Percentiles rank a stretch among this genome's conserved stretches.
These are phyloP conservation scores for Ballota nigra DNA, from an alignment of 257 asterid genomes.

Conservation along the genomic window DNA sequence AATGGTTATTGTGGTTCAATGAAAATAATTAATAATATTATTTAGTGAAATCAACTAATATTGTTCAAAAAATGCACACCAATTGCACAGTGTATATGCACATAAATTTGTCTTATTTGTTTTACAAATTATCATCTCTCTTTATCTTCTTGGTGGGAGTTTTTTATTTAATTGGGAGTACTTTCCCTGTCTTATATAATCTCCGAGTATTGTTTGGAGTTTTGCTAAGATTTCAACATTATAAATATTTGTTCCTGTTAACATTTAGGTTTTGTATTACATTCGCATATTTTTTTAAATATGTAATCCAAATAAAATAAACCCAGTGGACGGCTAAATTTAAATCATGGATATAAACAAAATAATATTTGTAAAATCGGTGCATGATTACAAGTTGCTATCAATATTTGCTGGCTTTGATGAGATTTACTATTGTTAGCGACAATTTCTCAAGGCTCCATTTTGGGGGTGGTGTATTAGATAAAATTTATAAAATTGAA, in stretches of 20 bases:
- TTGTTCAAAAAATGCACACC: too few species aligned
- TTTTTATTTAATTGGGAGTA: neutral
- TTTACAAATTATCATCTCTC: neutral
- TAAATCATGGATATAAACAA: neutral
- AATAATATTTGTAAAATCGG: neutral
- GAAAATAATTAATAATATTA: too few species aligned
- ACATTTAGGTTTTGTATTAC: too few species aligned
- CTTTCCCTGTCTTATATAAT: too few species aligned
- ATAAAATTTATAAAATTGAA: neutral
- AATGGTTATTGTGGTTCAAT: too few species aligned
- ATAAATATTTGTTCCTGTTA: too few species aligned
- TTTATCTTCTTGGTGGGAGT: neutral
- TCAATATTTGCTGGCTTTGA: constrained; percentile 11
- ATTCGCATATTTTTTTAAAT: too few species aligned
- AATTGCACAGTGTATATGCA: too few species aligned
- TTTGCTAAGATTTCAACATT: neutral
- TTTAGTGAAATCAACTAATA: too few species aligned
- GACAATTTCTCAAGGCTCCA: neutral
- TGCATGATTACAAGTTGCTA: constrained; percentile 8
- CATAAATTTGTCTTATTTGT: neutral
- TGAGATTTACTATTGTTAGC: neutral
- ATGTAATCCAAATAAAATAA: too few species aligned
- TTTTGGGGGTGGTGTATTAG: neutral
- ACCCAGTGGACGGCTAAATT: neutral
- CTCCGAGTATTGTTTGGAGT: too few species aligned